Conservation (phyloP, 2,329 filamentous ascomycete species). For the Colletotrichum falcatum region DNA sequence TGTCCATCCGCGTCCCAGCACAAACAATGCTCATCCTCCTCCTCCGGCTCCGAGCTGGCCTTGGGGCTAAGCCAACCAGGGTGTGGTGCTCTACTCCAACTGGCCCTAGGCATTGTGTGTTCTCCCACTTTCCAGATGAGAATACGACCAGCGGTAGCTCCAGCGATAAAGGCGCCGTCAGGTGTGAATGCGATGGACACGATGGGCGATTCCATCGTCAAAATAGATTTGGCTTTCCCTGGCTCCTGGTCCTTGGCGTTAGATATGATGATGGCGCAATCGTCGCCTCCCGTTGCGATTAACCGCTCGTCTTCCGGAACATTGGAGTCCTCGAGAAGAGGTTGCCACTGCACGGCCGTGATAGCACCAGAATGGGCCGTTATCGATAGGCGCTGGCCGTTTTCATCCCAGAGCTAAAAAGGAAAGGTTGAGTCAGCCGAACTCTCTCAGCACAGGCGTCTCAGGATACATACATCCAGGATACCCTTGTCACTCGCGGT, state of each 20-base stretch:
- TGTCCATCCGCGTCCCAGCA: slow-evolving; percentile 73
- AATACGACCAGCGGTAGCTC: slow-evolving; percentile 68
- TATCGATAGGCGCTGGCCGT: slow-evolving; percentile 66
- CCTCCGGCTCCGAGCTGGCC: slow-evolving; percentile 63
- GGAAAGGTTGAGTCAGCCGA: slow-evolving; percentile 18
- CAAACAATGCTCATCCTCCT: slow-evolving; percentile 71
- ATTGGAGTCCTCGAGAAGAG: slow-evolving; percentile 51
- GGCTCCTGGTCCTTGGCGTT: slow-evolving; percentile 65
- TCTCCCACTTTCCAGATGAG: slow-evolving; percentile 75
- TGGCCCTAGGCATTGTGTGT: slow-evolving; percentile 67
- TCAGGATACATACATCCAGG: slow-evolving; percentile 65
- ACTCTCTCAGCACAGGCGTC: slow-evolving; percentile 35
- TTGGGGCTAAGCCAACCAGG: slow-evolving; percentile 70
- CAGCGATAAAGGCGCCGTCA: slow-evolving; percentile 72
- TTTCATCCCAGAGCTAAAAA: slow-evolving; percentile 65
- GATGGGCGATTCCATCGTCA: slow-evolving; percentile 71
- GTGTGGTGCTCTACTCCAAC: slow-evolving; percentile 68
- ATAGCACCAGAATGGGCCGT: slow-evolving; percentile 70
- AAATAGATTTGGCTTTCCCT: slow-evolving; percentile 67
- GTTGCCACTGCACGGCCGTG: slow-evolving; percentile 72
- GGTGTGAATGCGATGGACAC: slow-evolving; percentile 72
- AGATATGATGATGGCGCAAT: slow-evolving; percentile 73
- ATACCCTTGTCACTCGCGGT: slow-evolving; percentile 71
- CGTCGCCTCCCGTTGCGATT: slow-evolving; percentile 71
- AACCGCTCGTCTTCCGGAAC: slow-evolving; percentile 63